Conservation (phyloP, 2,329 filamentous ascomycete species). For the Chrysoporthe cubensis region DNA sequence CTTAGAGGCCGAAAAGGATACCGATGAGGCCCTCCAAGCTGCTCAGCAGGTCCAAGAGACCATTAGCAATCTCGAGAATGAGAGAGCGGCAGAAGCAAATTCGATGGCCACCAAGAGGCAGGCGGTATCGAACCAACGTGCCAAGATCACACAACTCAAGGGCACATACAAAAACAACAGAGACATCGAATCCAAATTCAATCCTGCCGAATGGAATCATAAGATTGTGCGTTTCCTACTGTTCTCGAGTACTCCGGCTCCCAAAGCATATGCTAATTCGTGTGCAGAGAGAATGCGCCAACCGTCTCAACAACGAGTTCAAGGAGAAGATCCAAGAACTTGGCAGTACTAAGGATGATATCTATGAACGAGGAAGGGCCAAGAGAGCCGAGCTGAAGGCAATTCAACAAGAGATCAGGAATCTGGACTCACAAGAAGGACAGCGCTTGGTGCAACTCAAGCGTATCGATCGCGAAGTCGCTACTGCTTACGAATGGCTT, state of each 20-base stretch:
- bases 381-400: slow-evolving; percentile 45
- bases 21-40: slow-evolving; percentile 48
- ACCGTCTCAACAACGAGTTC: slow-evolving; percentile 25
- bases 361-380: slow-evolving; percentile 47
- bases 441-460: slow-evolving; percentile 71
- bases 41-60: slow-evolving; percentile 44
- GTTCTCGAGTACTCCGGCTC: background rate
- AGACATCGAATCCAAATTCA: slow-evolving; percentile 57
- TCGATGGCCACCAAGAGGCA: slow-evolving; percentile 54
- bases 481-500: slow-evolving; percentile 80
- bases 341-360: slow-evolving; percentile 36
- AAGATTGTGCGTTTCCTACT: slow-evolving; percentile 53
- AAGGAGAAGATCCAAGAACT: slow-evolving; percentile 32
- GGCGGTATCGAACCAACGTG: slow-evolving; percentile 54
- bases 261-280: slow-evolving; percentile 2
- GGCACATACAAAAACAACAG: slow-evolving; percentile 65
- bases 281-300: slow-evolving; percentile 23
- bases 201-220: slow-evolving; percentile 71
- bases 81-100: slow-evolving; percentile 56
- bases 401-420: slow-evolving; percentile 54
- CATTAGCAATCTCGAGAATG: slow-evolving; percentile 53
- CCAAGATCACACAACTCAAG: slow-evolving; percentile 65
- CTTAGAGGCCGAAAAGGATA: slow-evolving; percentile 55
- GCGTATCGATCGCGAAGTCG: slow-evolving; percentile 64
- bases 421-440: slow-evolving; percentile 74